These are phyloP conservation scores for Gymnopilus junonius DNA, from an alignment of 768 basidiomycete species.

Conservation along the genomic window DNA sequence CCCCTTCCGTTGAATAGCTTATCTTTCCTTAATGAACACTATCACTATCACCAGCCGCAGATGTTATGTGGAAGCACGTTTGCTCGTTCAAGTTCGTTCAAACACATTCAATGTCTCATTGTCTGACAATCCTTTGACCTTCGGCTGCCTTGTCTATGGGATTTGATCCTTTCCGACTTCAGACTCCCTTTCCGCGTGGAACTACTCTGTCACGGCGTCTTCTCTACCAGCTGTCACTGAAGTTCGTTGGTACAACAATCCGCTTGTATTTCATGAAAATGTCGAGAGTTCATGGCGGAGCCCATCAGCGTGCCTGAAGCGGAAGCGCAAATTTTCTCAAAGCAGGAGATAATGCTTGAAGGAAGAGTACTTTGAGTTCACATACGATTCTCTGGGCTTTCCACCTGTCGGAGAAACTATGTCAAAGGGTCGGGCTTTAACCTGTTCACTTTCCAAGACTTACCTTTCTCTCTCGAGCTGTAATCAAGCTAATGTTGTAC, in stretches of 20 bases:
- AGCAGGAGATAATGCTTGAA: background rate
- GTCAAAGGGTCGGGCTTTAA: background rate
- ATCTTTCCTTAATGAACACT: constrained; percentile 4
- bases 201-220: background rate
- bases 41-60: background rate
- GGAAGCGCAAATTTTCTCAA: background rate
- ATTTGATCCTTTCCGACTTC: background rate
- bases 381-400: background rate
- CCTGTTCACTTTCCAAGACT: background rate
- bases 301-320: background rate
- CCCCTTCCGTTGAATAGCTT: constrained; percentile 27
- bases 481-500: background rate
- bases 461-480: background rate
- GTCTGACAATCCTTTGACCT: background rate
- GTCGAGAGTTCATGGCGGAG: background rate
- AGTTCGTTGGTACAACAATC: background rate
- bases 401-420: background rate
- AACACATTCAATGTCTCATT: background rate
- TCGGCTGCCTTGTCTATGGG: background rate
- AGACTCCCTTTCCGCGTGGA: background rate
- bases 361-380: background rate
- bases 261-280: background rate
- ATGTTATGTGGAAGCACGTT: background rate
- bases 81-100: background rate
- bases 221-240: background rate